phyloP scores from a whole-genome alignment of 2,329 filamentous ascomycete species.

The Exutisphaerella laricina region DNA sequence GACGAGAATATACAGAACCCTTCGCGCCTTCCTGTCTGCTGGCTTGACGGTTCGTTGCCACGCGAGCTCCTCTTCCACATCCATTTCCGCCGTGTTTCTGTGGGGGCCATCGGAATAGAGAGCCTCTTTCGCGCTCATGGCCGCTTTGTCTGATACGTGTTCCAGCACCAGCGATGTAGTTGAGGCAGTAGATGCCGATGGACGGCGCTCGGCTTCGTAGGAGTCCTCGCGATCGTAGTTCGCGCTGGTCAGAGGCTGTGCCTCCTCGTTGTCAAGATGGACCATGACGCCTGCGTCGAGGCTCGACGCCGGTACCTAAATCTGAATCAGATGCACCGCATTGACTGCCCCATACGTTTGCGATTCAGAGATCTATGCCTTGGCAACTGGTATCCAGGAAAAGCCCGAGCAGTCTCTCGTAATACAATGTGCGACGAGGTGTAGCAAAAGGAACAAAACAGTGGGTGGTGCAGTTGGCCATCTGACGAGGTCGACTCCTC shows the following conservation, averaged over 20 bases:
- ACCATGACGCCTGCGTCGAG: constrained; percentile 12
- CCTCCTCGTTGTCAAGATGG: constrained; percentile 38
- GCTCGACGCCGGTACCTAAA: no score
- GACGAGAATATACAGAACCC: constrained; percentile 56
- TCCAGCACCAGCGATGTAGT: constrained; percentile 80
- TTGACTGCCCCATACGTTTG: no score
- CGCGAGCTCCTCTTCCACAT: constrained; percentile 46
- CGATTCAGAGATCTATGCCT: no score
- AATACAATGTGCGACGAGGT: no score
- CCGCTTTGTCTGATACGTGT: constrained; percentile 56
- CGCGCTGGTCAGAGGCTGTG: constrained; percentile 39
- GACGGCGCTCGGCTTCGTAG: constrained; percentile 33
- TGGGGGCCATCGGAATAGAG: constrained; percentile 32
- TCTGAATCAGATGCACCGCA: no score
- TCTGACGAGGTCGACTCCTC: background rate
- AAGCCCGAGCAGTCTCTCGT: no score
- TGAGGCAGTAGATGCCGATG: constrained; percentile 68
- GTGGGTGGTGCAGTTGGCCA: background rate
- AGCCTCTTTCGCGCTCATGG: constrained; percentile 44
- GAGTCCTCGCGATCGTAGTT: constrained; percentile 29
- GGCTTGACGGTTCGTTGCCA: constrained; percentile 40
- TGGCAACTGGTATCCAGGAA: no score
- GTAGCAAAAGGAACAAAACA: no score
- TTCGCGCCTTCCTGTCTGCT: constrained; percentile 62
- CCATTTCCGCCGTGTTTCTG: constrained; percentile 38